Conservation (phyloP, 108 stramenopile species). For the Cyclotella kingstonii region DNA sequence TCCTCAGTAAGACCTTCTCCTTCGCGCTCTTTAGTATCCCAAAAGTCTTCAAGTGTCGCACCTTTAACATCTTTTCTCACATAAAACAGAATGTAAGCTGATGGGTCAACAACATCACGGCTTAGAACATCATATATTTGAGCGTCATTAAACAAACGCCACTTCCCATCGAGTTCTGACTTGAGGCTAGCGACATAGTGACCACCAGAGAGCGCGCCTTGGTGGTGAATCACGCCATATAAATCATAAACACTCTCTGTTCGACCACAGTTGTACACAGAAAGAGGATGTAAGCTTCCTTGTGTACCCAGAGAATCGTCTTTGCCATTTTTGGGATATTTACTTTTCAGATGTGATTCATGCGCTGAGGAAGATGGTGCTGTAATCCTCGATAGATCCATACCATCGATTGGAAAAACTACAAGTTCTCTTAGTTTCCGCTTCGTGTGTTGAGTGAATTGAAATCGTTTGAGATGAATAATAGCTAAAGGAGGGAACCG, state of each 20-base stretch:
- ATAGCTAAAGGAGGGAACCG: constrained; percentile 91
- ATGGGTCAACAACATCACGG: constrained; percentile 84
- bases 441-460: constrained; percentile 84
- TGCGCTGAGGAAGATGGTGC: constrained; percentile 46
- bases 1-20: constrained; percentile 82
- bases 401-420: constrained; percentile 84
- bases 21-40: constrained; percentile 68
- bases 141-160: constrained; percentile 90
- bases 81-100: constrained; percentile 90
- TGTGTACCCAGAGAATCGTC: constrained; percentile 11
- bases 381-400: constrained; percentile 83
- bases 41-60: constrained; percentile 78
- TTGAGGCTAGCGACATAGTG: constrained; percentile 89
- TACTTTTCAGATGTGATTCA: not conserved
- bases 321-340: not conserved
- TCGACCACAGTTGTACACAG: constrained; percentile 39
- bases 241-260: constrained; percentile 81
- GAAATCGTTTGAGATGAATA: constrained; percentile 96
- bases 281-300: constrained; percentile 35
- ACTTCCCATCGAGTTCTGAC: constrained; percentile 83
- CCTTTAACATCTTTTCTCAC: constrained; percentile 80
- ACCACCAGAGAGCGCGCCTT: constrained; percentile 84
- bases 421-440: constrained; percentile 94
- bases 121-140: constrained; percentile 78
- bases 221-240: constrained; percentile 91